phyloP scores from a whole-genome alignment of 768 basidiomycete genomes.

The Suillus weaverae region DNA sequence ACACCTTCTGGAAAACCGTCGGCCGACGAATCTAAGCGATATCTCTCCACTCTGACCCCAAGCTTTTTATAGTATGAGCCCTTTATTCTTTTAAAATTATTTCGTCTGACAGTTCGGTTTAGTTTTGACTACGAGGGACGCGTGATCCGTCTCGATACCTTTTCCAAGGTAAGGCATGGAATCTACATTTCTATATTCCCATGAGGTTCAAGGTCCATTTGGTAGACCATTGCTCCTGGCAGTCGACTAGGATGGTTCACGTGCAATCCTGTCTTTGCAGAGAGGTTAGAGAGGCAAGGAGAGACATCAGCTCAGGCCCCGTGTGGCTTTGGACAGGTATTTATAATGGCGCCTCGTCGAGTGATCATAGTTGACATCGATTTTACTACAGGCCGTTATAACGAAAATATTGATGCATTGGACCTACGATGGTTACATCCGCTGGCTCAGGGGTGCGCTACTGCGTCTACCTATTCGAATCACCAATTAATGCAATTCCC shows the following conservation, averaged over 20 bases:
- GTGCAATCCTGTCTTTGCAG: constrained; percentile 72
- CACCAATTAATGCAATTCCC: neutral
- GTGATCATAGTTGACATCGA: constrained; percentile 2
- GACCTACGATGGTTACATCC: constrained; percentile 69
- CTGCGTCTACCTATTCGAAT: neutral
- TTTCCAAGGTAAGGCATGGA: constrained; percentile 56
- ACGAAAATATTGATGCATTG: constrained; percentile 62
- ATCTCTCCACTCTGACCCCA: constrained; percentile 57
- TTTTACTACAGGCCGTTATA: constrained; percentile 46
- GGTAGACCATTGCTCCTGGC: constrained; percentile 75
- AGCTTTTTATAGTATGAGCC: constrained; percentile 53
- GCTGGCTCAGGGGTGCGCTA: constrained; percentile 68
- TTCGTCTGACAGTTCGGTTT: neutral
- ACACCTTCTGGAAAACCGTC: constrained; percentile 17
- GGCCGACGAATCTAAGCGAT: constrained; percentile 43
- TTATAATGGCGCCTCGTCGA: constrained; percentile 4
- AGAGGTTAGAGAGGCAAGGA: constrained; percentile 65
- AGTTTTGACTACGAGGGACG: constrained; percentile 78
- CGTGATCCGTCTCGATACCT: constrained; percentile 80
- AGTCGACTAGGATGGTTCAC: constrained; percentile 80
- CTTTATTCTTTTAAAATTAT: neutral
- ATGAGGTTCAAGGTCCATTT: constrained; percentile 8
- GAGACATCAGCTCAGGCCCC: constrained; percentile 73
- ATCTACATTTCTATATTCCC: neutral
- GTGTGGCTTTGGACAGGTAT: constrained; percentile 68